Evolutionary conservation across 192 early-diverging fungal genomes (phyloP).

Genomic region (Geranomyces michiganensis): DNA sequence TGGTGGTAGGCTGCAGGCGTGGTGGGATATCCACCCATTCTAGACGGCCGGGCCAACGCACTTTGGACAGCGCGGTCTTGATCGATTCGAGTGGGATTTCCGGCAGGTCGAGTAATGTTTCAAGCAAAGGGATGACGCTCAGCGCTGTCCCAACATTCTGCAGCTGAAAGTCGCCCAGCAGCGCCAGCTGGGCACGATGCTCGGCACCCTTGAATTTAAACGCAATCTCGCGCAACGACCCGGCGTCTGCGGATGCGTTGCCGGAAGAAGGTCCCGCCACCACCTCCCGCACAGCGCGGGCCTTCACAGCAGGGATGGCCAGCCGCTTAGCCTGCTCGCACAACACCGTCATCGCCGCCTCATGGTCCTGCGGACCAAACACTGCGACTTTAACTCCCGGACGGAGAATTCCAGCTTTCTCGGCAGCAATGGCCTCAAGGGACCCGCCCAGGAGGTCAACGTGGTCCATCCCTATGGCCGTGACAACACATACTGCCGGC

Average conservation of each 20-base stretch:
- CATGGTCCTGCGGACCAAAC: constrained; percentile 57
- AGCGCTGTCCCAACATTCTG: constrained; percentile 69
- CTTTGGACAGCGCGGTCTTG: constrained; percentile 63
- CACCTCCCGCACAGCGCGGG: no score
- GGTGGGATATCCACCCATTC: constrained; percentile 59
- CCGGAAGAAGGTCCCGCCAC: no score
- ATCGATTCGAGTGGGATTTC: constrained; percentile 57
- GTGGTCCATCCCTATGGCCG: constrained; percentile 77
- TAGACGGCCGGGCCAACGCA: constrained; percentile 83
- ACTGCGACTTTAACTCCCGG: constrained; percentile 36
- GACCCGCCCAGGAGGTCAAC: constrained; percentile 69
- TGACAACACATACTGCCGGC: constrained; percentile 59
- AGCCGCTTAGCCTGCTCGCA: background rate
- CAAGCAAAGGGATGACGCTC: no score
- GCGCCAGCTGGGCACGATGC: constrained; percentile 52
- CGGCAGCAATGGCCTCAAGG: constrained; percentile 67
- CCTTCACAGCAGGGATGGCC: no score
- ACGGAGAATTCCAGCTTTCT: constrained; percentile 84
- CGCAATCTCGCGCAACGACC: background rate
- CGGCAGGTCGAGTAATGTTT: no score
- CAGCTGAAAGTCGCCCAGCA: constrained; percentile 79
- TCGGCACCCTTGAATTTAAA: constrained; percentile 9
- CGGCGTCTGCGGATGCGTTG: no score
- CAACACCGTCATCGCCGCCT: constrained; percentile 34
- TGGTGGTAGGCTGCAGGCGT: background rate